These are phyloP conservation scores for Coemansia sp. DNA, from an alignment of 192 early-diverging fungal species.

Conservation along the genomic window DNA sequence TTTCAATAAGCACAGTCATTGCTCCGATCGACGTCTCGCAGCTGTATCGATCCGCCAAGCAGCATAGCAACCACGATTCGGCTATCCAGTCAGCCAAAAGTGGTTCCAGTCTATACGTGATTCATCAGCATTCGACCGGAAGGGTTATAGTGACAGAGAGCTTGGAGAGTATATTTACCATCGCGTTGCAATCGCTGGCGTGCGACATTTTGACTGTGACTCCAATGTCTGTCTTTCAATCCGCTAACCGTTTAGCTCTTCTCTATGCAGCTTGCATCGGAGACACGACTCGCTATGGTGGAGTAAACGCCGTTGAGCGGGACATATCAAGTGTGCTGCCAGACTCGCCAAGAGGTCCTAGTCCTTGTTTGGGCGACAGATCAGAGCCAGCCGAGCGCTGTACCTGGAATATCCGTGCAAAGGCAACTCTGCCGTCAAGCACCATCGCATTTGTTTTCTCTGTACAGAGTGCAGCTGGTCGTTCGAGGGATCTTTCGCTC, in stretches of 20 bases:
- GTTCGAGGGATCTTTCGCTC: not conserved
- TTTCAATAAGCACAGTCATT: slow-evolving; percentile 13
- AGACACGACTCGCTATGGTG: slow-evolving; percentile 23
- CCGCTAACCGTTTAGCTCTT: slow-evolving; percentile 20
- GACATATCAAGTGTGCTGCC: slow-evolving; percentile 31
- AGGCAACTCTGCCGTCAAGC: slow-evolving; percentile 5
- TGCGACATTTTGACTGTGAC: slow-evolving; percentile 28
- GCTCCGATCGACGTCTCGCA: slow-evolving; percentile 11
- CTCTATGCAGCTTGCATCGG: slow-evolving; percentile 38
- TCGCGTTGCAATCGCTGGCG: slow-evolving; percentile 25
- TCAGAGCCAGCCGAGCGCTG: not conserved
- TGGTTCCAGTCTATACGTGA: not conserved
- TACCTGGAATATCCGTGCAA: slow-evolving; percentile 31
- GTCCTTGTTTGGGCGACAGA: not conserved
- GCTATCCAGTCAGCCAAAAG: not conserved
- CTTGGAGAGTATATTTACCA: not conserved
- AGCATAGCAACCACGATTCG: not conserved
- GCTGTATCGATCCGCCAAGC: not conserved
- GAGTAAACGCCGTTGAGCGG: slow-evolving; percentile 17
- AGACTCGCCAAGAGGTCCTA: not conserved
- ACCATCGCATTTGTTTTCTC: slow-evolving; percentile 14
- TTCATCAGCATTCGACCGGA: slow-evolving; percentile 41
- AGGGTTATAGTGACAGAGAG: not conserved
- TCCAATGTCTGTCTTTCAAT: slow-evolving; percentile 19
- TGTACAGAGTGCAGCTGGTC: slow-evolving; percentile 8